Conservation (phyloP, 2,329 filamentous ascomycete genomes). For the Gaeumannomyces tritici region DNA sequence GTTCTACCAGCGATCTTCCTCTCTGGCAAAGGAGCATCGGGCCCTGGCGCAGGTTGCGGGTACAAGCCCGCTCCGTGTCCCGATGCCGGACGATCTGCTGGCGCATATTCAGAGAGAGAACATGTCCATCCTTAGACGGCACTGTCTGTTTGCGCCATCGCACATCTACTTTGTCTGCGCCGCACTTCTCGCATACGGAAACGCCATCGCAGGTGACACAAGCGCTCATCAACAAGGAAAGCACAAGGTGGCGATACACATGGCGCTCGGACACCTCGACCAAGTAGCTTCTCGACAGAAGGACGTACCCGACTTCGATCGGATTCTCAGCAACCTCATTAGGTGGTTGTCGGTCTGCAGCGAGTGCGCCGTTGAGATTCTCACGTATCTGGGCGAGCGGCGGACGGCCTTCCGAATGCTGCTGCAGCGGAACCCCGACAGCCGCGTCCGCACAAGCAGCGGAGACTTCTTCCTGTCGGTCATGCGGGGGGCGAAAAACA, state of each 20-base stretch:
- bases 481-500: slow-evolving; percentile 40
- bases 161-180: slow-evolving; percentile 59
- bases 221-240: not conserved
- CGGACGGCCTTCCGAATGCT: slow-evolving; percentile 53
- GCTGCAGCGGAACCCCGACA: slow-evolving; percentile 51
- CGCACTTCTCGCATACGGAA: slow-evolving; percentile 36
- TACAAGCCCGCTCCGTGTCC: slow-evolving; percentile 32
- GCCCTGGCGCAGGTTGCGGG: slow-evolving; percentile 26
- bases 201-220: slow-evolving; percentile 13
- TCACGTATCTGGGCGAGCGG: slow-evolving; percentile 50
- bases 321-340: slow-evolving; percentile 31
- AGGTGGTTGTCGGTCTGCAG: slow-evolving; percentile 39
- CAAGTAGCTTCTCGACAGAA: slow-evolving; percentile 66
- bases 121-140: slow-evolving; percentile 60
- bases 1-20: slow-evolving; percentile 79
- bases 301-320: slow-evolving; percentile 53
- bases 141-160: slow-evolving; percentile 67
- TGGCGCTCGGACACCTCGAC: slow-evolving; percentile 58
- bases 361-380: slow-evolving; percentile 46
- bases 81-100: slow-evolving; percentile 33
- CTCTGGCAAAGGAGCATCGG: slow-evolving; percentile 45
- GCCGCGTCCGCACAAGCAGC: slow-evolving; percentile 41
- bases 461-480: slow-evolving; percentile 41
- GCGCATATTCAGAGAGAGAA: slow-evolving; percentile 65
- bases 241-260: slow-evolving; percentile 39